A percentile compares a stretch with the other conserved stretches of the same genome.
phyloP scores from a whole-genome alignment of 2,329 filamentous ascomycete genomes.

The Penicillium concentricum region DNA sequence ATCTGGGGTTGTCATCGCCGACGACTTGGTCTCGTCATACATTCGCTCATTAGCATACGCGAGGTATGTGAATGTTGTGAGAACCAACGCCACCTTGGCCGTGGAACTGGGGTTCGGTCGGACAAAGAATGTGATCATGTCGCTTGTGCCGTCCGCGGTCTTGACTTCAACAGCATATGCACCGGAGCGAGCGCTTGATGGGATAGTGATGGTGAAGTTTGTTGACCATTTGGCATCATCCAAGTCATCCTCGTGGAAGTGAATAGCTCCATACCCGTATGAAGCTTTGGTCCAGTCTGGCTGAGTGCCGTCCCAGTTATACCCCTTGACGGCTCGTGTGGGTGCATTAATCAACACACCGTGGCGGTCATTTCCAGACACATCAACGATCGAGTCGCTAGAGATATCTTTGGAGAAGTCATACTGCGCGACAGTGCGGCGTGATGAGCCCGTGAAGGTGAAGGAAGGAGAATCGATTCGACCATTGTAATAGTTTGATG shows the following conservation, averaged over 20 bases:
- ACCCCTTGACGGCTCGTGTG: constrained; percentile 33
- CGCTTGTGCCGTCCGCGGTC: constrained; percentile 17
- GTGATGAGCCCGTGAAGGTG: background rate
- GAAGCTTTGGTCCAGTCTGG: constrained; percentile 33
- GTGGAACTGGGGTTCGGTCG: constrained; percentile 20
- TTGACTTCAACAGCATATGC: constrained; percentile 27
- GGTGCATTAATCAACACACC: constrained; percentile 36
- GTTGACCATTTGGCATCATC: constrained; percentile 39
- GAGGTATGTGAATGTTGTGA: constrained; percentile 40
- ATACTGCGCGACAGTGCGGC: background rate
- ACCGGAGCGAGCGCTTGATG: constrained; percentile 21
- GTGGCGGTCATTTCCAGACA: constrained; percentile 25
- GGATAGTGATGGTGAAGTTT: constrained; percentile 27
- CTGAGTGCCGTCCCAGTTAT: constrained; percentile 35
- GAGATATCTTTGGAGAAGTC: background rate
- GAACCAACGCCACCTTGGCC: constrained; percentile 29
- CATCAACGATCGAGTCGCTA: constrained; percentile 8
- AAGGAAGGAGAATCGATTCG: background rate
- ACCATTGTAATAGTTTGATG: background rate
- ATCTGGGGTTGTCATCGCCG: constrained; percentile 21
- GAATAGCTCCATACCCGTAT: constrained; percentile 39
- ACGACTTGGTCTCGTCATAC: constrained; percentile 31
- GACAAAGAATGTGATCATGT: constrained; percentile 38
- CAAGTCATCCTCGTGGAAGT: constrained; percentile 42
- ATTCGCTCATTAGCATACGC: constrained; percentile 43